A percentile compares a stretch with the other conserved stretches of the same genome.
Evolutionary conservation across 306 rosid species (phyloP).

Genomic region (Cucurbita pepo): DNA sequence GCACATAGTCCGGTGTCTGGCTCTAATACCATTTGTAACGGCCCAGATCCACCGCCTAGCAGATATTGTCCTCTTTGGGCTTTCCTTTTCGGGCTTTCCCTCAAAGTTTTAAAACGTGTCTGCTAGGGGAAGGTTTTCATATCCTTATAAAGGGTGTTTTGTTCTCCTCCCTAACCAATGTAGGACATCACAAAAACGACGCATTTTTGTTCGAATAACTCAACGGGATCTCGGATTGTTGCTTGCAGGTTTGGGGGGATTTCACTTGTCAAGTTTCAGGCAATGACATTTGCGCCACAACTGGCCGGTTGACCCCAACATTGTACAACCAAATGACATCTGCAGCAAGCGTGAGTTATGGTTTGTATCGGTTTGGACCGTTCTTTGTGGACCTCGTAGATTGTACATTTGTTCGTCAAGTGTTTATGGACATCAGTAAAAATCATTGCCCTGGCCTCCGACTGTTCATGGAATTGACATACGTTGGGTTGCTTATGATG

Average conservation of each 20-base stretch:
- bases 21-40: too few species aligned
- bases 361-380: constrained; percentile 45
- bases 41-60: too few species aligned
- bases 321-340: constrained; percentile 25
- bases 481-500: constrained; percentile 31
- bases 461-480: constrained; percentile 24
- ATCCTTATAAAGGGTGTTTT: too few species aligned
- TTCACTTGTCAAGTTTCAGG: constrained; percentile 31
- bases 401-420: constrained; percentile 43
- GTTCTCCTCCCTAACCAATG: too few species aligned
- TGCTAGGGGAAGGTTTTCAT: too few species aligned
- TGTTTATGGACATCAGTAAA: constrained; percentile 30
- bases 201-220: neutral
- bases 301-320: constrained; percentile 45
- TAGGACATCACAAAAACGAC: neutral
- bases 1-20: too few species aligned
- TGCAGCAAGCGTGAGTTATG: constrained; percentile 41
- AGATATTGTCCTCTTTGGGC: too few species aligned
- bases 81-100: too few species aligned
- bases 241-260: constrained; percentile 57
- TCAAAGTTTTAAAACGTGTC: too few species aligned
- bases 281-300: constrained; percentile 14
- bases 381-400: constrained; percentile 41
- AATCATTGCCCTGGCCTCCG: constrained; percentile 41
- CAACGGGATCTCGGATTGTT: neutral